Conservation (phyloP, 371 early-diverging fungal genomes). For the Syncephalastrum contaminatum region DNA sequence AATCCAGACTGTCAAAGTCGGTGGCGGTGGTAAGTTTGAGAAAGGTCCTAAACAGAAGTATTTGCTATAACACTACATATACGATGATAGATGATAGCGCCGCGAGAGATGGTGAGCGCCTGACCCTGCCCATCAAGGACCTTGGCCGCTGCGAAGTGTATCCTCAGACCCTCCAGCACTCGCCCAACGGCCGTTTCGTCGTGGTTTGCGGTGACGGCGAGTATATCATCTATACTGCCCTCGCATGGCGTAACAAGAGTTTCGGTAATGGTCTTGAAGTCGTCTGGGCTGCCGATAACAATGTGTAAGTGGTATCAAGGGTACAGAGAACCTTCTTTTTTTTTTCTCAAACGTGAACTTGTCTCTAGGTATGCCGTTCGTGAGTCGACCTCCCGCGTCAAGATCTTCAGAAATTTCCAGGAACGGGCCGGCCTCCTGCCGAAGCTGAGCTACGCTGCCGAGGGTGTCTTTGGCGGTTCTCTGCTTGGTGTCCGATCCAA, state of each 20-base stretch:
- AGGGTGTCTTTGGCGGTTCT: slow-evolving; percentile 93
- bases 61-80: background rate
- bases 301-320: slow-evolving; percentile 56
- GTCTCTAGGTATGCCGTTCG: slow-evolving; percentile 84
- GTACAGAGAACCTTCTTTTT: too few relatives aligned
- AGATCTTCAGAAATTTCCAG: slow-evolving; percentile 92
- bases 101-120: slow-evolving; percentile 87
- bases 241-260: slow-evolving; percentile 98
- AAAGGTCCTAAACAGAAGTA: background rate
- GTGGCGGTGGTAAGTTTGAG: slow-evolving; percentile 45
- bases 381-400: slow-evolving; percentile 83
- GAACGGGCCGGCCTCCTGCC: slow-evolving; percentile 72
- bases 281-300: slow-evolving; percentile 96
- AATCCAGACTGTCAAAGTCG: slow-evolving; percentile 87
- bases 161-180: slow-evolving; percentile 94
- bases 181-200: slow-evolving; percentile 97
- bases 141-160: slow-evolving; percentile 97
- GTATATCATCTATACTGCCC: slow-evolving; percentile 98
- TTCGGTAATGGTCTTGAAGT: slow-evolving; percentile 95
- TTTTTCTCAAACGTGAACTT: background rate
- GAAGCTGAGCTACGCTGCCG: slow-evolving; percentile 77
- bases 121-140: slow-evolving; percentile 87
- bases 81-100: slow-evolving; percentile 57
- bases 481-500: slow-evolving; percentile 87
- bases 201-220: slow-evolving; percentile 99